These are phyloP conservation scores for Candida boleticola DNA, from an alignment of 805 yeast genomes.

Conservation along the genomic window DNA sequence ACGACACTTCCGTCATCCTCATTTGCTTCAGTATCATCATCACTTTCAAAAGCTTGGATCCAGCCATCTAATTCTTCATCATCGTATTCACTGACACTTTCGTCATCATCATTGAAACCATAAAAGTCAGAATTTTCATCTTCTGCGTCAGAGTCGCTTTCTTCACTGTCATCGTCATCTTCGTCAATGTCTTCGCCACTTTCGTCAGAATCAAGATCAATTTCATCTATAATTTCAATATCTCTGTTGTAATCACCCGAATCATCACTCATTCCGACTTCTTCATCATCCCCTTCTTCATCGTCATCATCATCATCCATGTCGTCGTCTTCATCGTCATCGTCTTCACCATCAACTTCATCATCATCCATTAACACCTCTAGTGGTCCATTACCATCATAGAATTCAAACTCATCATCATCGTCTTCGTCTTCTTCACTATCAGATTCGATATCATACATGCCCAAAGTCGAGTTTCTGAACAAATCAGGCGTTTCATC, in stretches of 20 bases:
- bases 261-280: constrained; percentile 9
- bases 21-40: constrained; percentile 16
- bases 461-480: constrained; percentile 86
- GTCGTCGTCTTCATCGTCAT: constrained; percentile 21
- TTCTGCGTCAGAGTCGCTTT: constrained; percentile 27
- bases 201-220: constrained; percentile 5
- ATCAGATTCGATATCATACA: constrained; percentile 82
- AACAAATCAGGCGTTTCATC: constrained; percentile 84
- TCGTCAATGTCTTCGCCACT: constrained; percentile 9
- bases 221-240: constrained; percentile 17
- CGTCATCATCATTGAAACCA: constrained; percentile 24
- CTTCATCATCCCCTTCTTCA: constrained; percentile 13
- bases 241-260: constrained; percentile 6
- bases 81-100: constrained; percentile 29
- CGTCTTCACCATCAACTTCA: constrained; percentile 22
- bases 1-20: constrained; percentile 10
- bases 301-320: constrained; percentile 11
- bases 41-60: constrained; percentile 34
- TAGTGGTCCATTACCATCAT: constrained; percentile 29
- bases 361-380: constrained; percentile 41
- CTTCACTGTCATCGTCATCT: constrained; percentile 28
- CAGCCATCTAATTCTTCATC: constrained; percentile 40
- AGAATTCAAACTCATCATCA: constrained; percentile 27
- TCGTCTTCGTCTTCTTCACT: constrained; percentile 61
- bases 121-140: constrained; percentile 20